Conservation (phyloP, 2,329 filamentous ascomycete genomes). For the Fusarium longipes region DNA sequence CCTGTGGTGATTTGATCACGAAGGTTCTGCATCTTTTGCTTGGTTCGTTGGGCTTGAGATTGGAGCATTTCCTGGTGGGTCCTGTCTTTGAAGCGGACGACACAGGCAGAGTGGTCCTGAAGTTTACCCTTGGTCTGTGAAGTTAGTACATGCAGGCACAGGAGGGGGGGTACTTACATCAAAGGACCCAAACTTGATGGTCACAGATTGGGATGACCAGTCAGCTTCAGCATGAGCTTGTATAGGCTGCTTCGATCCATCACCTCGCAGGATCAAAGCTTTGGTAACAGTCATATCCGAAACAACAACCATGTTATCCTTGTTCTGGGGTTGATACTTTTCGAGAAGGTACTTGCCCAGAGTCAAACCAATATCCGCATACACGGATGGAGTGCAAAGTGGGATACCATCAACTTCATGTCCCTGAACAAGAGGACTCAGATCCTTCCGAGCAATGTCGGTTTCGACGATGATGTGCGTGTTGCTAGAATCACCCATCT, state of each 20-base stretch:
- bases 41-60: background rate
- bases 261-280: slow-evolving; percentile 25
- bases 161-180: slow-evolving; percentile 8
- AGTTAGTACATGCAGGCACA: background rate
- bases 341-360: slow-evolving; percentile 29
- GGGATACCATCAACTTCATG: slow-evolving; percentile 39
- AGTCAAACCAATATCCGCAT: slow-evolving; percentile 36
- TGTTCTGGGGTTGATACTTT: slow-evolving; percentile 21
- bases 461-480: slow-evolving; percentile 34
- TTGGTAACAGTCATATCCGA: slow-evolving; percentile 40
- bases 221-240: slow-evolving; percentile 37
- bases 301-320: slow-evolving; percentile 29
- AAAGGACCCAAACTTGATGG: slow-evolving; percentile 35
- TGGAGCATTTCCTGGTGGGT: slow-evolving; percentile 22
- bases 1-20: slow-evolving; percentile 24
- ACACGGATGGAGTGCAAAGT: slow-evolving; percentile 35
- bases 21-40: slow-evolving; percentile 32
- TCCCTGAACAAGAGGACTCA: slow-evolving; percentile 32
- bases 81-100: slow-evolving; percentile 30
- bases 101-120: slow-evolving; percentile 28
- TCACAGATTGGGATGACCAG: slow-evolving; percentile 13
- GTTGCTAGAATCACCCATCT: slow-evolving; percentile 26
- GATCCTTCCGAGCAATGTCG: slow-evolving; percentile 34
- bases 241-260: slow-evolving; percentile 14
- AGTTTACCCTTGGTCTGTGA: slow-evolving; percentile 15